Base-by-base conservation (phyloP, 164 flowering plant genomes). In the Akebia trifoliata region DNA sequence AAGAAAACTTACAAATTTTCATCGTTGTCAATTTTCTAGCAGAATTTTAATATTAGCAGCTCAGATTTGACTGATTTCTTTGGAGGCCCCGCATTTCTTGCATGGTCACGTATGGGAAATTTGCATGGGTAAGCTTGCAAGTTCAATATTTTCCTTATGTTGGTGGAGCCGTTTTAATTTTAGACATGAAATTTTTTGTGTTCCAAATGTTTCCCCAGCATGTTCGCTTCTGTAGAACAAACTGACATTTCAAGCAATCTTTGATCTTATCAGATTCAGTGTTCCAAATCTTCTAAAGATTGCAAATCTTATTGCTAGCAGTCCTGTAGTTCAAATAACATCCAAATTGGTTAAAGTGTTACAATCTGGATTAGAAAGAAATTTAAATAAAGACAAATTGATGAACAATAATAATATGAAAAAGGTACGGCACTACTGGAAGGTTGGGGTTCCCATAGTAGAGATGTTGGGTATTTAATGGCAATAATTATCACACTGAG, bases 71-170 rank as follows among this genome's bases (percentile, higher is more conserved):
- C 69, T 66, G 82, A 77, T 68, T 86, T 86, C 68, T 86, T 84
- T 62, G 95, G 90, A 50, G 90, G 88, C 11, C 90, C 88, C 10
- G 90, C 85, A 22, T 86, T 86, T 71, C 86, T 86, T 60, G 86
- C 95, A 37, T 86, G 95, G 90, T 79, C 88, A 48, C 83, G 95
- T 6, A 86, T 86, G 95, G 88, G 74, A 63, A 84, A 86, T 68
- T 70, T 86, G 59, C 95, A 84, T 56, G 68, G 86, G 95, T 84
- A 54, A 80, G 79, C 42, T 58, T 44, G 50, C 35, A 49, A 57
- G 12, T 50, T 47, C 12, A 49, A 28, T 26, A 18, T 21, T 22
- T 15, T 46, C 31, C 24, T 21, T n/a, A 18, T 46, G 14, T 31
- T 6, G 8, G 31, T 45, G 7, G 14, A 21, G 1, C n/a, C n/a